Base-by-base conservation (phyloP, 495 filamentous ascomycete species). In the Cercophora scortea region DNA sequence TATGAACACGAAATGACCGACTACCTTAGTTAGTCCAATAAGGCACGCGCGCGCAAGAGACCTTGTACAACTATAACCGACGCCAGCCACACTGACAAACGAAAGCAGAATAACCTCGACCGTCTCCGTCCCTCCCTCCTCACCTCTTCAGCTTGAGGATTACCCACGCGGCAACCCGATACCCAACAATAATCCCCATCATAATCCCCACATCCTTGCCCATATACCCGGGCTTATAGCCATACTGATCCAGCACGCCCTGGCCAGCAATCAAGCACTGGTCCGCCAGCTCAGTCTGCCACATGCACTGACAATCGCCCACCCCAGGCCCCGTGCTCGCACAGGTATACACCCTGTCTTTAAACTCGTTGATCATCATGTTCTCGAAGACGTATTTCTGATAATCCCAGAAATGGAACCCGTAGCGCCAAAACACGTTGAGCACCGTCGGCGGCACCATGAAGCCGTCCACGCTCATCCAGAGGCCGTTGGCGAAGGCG, bases 351-450 rank as follows among this genome's bases (percentile, higher is more conserved):
- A 56, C 75, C 1, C 87, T 66, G 12, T 80, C 38, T 0, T 64
- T 67, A 61, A 93, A 90, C 67, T 93, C 87, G 61, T 91, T 92
- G 17, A 91, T 79, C 87, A 93, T 89, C 88, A 93, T 90, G 15
- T 88, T 88, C 55, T 89, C 84, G 73, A 93, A 92, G 33, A 91
- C 88, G 57, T 89, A 92, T 16, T 79, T 74, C 69, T 89, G 86
- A 60, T 90, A 90, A 59, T 92, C 86, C 61, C 90, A 91, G 61
- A 87, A 90, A 56, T 87, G 82, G 57, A 90, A 90, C 1, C 87
- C 85, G 63, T 92, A 93, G 62, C 80, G 79, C 83, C 86, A 93
- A 53, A 93, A 93, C 9, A 80, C 79, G 62, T 93, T 93, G 42
- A 93, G 68, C 8, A 84, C 76, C 0, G 69, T 79, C 12, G 81